phyloP scores from a whole-genome alignment of 768 basidiomycete genomes.

The Agaricus subrufescens region DNA sequence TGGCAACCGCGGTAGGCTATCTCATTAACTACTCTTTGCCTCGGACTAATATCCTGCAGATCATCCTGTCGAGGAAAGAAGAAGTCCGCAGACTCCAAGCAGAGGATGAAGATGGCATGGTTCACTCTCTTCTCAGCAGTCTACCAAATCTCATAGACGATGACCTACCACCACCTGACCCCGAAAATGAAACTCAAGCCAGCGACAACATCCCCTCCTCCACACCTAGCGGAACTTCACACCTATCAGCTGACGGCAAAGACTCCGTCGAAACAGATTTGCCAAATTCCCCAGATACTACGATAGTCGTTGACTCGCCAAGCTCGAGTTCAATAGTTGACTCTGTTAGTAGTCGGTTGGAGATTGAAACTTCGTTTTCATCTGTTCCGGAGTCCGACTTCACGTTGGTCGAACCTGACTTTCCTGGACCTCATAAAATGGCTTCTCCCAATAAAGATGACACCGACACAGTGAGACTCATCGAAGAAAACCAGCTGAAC shows the following conservation, averaged over 20 bases:
- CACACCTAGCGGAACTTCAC: background rate
- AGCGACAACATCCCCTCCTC: background rate
- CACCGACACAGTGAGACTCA: background rate
- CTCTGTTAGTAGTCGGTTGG: background rate
- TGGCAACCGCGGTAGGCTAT: conserved; percentile 70
- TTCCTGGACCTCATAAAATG: background rate
- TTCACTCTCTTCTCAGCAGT: conserved; percentile 68
- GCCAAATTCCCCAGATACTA: background rate
- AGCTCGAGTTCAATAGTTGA: background rate
- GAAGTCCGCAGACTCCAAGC: conserved; percentile 57
- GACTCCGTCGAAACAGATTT: background rate
- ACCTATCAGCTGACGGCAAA: background rate
- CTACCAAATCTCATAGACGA: conserved; percentile 56
- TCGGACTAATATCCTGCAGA: conserved; percentile 33
- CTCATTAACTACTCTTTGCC: background rate
- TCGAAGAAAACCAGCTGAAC: background rate
- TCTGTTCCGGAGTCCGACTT: conserved; percentile 1
- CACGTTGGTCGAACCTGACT: background rate
- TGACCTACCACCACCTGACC: background rate
- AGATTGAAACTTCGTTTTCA: background rate
- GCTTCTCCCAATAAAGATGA: background rate
- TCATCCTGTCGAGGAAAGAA: conserved; percentile 67
- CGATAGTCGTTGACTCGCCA: background rate
- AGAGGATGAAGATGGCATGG: conserved; percentile 78
- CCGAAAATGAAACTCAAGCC: background rate